Conservation (phyloP, 768 basidiomycete genomes). For the Flagelloscypha sp. region DNA sequence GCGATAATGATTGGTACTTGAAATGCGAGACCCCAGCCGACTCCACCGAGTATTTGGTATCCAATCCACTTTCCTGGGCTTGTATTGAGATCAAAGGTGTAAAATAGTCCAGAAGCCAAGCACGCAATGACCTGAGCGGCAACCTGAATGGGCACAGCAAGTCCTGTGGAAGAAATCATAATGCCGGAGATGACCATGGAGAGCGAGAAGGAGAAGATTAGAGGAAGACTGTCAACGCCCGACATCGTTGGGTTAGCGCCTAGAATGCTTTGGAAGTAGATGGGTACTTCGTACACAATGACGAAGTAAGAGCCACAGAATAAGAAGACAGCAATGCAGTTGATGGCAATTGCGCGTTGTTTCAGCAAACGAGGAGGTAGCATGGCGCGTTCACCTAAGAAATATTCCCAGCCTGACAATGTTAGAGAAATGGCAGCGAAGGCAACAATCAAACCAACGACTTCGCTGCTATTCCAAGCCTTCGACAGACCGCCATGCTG, state of each 20-base stretch:
- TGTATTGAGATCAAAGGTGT: constrained; percentile 18
- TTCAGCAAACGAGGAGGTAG: no score
- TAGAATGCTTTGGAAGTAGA: neutral
- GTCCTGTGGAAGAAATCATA: neutral
- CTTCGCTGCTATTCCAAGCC: constrained; percentile 28
- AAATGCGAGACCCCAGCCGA: constrained; percentile 22
- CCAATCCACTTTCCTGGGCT: constrained; percentile 11
- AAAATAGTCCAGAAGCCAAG: constrained; percentile 29
- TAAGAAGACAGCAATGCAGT: neutral
- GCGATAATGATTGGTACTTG: constrained; percentile 14
- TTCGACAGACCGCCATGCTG: constrained; percentile 35
- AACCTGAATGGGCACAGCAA: neutral
- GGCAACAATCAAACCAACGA: constrained; percentile 10
- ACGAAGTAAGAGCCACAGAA: neutral
- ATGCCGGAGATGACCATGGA: neutral
- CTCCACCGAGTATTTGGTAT: constrained; percentile 17
- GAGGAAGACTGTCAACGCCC: neutral
- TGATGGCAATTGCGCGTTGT: neutral
- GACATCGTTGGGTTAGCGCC: constrained; percentile 1
- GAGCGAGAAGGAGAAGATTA: neutral
- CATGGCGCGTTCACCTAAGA: neutral
- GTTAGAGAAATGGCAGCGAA: neutral
- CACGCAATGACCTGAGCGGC: no score
- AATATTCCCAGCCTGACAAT: neutral
- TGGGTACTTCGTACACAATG: constrained; percentile 2